Evolutionary conservation across 2,329 filamentous ascomycete species (phyloP), one percentile per base, ranked within the genome.

Genomic region (Venturia asperata): DNA sequence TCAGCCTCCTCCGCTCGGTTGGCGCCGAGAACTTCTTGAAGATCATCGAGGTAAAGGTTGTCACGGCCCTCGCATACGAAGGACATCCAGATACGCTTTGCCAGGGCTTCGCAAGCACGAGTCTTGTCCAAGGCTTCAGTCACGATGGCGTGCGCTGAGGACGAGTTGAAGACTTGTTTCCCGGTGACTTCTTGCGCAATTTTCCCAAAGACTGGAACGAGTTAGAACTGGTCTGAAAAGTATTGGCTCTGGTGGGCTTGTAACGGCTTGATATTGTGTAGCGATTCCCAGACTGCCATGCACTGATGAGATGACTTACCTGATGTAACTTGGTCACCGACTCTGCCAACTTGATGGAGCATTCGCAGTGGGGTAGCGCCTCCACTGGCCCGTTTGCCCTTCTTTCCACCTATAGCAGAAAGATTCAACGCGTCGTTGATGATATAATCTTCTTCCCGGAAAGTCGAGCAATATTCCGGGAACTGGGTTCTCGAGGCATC

Each of bases 81-180:
- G 0, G 92, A 97, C 91, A 97, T 96, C 94, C 94, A 97, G 68
- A 97, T 88, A 72, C 94, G 89, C 70, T 86, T 88, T n/a, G 91
- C 92, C 66, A 97, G 80, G n/a, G 94, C 94, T 74, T 97, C 92
- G 0, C 92, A 91, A 7, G 91, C 90, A 67, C 83, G 82, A 55
- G 85, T 86, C 78, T 91, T 93, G 76, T 97, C 92, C 41, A 97
- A 81, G 10, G 93, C 94, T 73, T 95, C 87, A 15, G 95, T 82
- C 5, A 97, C 91, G 61, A 97, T 86, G 0, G 91, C 94, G 74
- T 97, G 92, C 0, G 92, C 87, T 5, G 92, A 90, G 71, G 90
- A 93, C 17, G 91, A 88, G 76, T 97, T 96, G 79, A 97, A 96
- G 27, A 97, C 89, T 72, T 96, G 87, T 78, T 95, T 96, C 69